Evolutionary conservation across 441 rosid species (phyloP), one percentile per base, ranked within the genome.

Genomic region (Pelargonium cotyledonis): DNA sequence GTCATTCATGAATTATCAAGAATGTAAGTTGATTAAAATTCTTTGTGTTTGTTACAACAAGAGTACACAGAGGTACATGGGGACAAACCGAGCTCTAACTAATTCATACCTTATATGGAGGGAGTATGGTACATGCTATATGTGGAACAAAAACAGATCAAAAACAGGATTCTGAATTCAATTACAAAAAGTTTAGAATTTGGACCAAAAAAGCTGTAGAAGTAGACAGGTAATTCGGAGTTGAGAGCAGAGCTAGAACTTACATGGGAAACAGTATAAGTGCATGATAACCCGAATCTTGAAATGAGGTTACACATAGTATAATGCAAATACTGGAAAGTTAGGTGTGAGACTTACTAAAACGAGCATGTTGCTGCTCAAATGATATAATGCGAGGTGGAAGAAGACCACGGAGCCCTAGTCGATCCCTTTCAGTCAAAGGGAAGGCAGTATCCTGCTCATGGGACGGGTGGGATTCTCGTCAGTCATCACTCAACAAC

Each of bases 401-500:
- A 77, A 95, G 99, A 62, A 95, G 90, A 23, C 97, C 97, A 43
- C 99, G 85, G 9, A 95, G 85, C 23, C 99, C 99, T 61, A 95
- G 80, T 68, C 99, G 85, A 73, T 95, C 96, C 79, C 99, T 90
- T 84, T 95, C 99, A 1, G 97, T 85, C 72, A 80, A 78, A 71
- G 99, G 96, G 83, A 91, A 95, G n/a, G 92, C 99, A 66, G 99
- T 95, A 73, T 91, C 99, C 99, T 95, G 84, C 67, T 70, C 68
- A 70, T 55, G n/a, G 16, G 41, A 73, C 15, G 35, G 14, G 63
- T 58, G 31, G 14, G 63, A 9, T 7, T 58, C 18, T 58, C 11
- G 31, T 58, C 31, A 21, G 35, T 21, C 63, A 19, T 21, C 63
- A 53, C 21, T 53, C 63, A 49, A 46, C 41, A 35, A 23, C 68